These are phyloP conservation scores for Cladosporium sp. DNA, from an alignment of 2,329 filamentous ascomycete genomes.

Conservation along the genomic window DNA sequence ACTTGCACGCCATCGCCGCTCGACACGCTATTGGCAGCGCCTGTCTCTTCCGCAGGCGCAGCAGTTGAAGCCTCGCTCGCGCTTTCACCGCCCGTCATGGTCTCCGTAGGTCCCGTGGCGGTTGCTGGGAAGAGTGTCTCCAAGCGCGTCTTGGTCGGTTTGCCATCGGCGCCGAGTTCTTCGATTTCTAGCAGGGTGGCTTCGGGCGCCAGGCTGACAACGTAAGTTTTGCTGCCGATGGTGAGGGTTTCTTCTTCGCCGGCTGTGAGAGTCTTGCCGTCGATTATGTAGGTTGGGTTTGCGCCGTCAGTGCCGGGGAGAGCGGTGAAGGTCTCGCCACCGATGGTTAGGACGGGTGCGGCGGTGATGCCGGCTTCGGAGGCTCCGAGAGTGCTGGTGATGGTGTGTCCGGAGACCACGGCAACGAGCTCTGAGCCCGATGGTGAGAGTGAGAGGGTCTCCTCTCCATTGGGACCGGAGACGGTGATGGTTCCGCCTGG, in stretches of 20 bases:
- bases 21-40: not conserved
- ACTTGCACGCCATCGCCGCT: not conserved
- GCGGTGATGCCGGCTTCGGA: slow-evolving; percentile 28
- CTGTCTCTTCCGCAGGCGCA: not conserved
- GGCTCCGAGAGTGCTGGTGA: slow-evolving; percentile 30
- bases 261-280: slow-evolving; percentile 35
- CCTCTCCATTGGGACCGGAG: slow-evolving; percentile 19
- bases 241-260: slow-evolving; percentile 29
- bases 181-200: slow-evolving; percentile 36
- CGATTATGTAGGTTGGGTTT: slow-evolving; percentile 34
- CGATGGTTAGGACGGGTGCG: slow-evolving; percentile 30
- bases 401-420: slow-evolving; percentile 22
- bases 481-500: slow-evolving; percentile 24
- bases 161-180: slow-evolving; percentile 27
- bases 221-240: slow-evolving; percentile 24
- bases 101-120: slow-evolving; percentile 24
- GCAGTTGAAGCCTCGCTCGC: not conserved
- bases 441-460: slow-evolving; percentile 29
- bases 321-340: slow-evolving; percentile 26
- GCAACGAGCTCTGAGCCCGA: slow-evolving; percentile 27
- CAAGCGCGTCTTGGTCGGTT: slow-evolving; percentile 26
- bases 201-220: slow-evolving; percentile 30
- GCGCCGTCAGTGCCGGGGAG: slow-evolving; percentile 22
- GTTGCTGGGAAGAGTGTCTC: slow-evolving; percentile 38
- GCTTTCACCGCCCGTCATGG: slow-evolving; percentile 14